phyloP scores from a whole-genome alignment of 208 protist genomes.

The Trypanosoma conorhini region DNA sequence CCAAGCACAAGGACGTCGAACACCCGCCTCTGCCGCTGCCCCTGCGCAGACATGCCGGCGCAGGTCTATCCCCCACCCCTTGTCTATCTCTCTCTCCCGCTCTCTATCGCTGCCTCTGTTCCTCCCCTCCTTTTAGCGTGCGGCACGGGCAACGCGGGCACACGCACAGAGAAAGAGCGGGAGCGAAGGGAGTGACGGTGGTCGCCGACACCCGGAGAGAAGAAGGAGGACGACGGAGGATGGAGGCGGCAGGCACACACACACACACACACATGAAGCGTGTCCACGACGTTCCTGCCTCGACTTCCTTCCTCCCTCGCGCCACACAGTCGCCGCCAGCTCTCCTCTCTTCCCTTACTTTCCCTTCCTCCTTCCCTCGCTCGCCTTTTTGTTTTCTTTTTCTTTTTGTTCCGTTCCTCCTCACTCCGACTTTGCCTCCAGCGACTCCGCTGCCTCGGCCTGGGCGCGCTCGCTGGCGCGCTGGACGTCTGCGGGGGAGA shows the following conservation, averaged over 20 bases:
- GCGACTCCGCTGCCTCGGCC: background rate
- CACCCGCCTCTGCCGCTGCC: conserved; percentile 19
- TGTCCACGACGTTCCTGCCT: too few species aligned
- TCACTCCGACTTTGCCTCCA: conserved; percentile 7
- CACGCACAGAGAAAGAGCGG: too few species aligned
- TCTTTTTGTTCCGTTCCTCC: background rate
- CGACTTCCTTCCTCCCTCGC: too few species aligned
- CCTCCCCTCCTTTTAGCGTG: background rate
- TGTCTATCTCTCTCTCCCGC: background rate
- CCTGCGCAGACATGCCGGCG: background rate
- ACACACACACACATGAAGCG: too few species aligned
- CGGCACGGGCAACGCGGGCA: background rate
- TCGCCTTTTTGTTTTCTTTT: conserved; percentile 2
- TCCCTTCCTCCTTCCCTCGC: background rate
- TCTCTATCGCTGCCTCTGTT: background rate
- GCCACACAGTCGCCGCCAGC: background rate
- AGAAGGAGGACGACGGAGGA: too few species aligned
- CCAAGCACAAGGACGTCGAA: conserved; percentile 80
- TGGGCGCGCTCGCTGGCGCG: conserved; percentile 28
- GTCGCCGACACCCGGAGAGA: too few species aligned
- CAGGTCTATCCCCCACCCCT: background rate
- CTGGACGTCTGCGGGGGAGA: conserved; percentile 46
- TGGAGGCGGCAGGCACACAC: too few species aligned
- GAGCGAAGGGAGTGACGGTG: too few species aligned
- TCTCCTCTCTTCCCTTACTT: conserved; percentile 8